These are phyloP conservation scores for Puccinia hordei DNA, from an alignment of 1,284 basidiomycete genomes.

Conservation along the genomic window DNA sequence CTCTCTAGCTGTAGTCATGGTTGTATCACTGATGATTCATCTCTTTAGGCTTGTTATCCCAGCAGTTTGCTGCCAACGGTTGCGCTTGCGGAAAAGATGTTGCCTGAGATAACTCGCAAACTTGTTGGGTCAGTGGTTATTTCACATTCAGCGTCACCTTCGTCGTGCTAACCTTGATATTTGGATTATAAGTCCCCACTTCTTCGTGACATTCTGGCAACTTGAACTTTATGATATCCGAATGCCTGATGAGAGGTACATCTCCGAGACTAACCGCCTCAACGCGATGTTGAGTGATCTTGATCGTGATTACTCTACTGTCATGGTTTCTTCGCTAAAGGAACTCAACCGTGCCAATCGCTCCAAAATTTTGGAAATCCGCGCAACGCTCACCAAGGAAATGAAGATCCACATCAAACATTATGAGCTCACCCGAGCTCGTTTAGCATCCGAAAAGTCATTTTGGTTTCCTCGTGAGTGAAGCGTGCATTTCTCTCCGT, in stretches of 20 bases:
- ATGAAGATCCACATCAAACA: constrained; percentile 70
- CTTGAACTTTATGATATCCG: constrained; percentile 81
- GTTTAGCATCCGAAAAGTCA: constrained; percentile 75
- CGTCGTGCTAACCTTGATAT: neutral
- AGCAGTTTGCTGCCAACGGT: constrained; percentile 70
- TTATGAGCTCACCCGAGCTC: constrained; percentile 72
- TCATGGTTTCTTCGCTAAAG: constrained; percentile 52
- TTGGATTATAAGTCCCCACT: constrained; percentile 68
- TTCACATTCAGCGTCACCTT: constrained; percentile 53
- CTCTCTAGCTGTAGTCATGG: neutral
- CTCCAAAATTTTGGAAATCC: constrained; percentile 51
- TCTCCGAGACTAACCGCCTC: constrained; percentile 60
- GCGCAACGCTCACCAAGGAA: constrained; percentile 70
- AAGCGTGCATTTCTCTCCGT: constrained; percentile 62
- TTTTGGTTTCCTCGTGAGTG: constrained; percentile 73
- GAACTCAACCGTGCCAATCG: constrained; percentile 53
- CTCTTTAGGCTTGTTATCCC: constrained; percentile 34
- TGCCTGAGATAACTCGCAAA: constrained; percentile 68
- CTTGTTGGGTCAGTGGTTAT: constrained; percentile 69
- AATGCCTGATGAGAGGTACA: constrained; percentile 64
- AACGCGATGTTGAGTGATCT: constrained; percentile 59
- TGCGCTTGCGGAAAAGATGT: constrained; percentile 69
- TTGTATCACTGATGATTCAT: neutral
- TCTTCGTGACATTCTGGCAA: constrained; percentile 94
- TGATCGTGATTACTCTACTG: constrained; percentile 54